Percentiles rank a stretch among this genome's conserved stretches.
Evolutionary conservation across 2,329 filamentous ascomycete genomes (phyloP).

Genomic region (Botryotinia narcissicola): DNA sequence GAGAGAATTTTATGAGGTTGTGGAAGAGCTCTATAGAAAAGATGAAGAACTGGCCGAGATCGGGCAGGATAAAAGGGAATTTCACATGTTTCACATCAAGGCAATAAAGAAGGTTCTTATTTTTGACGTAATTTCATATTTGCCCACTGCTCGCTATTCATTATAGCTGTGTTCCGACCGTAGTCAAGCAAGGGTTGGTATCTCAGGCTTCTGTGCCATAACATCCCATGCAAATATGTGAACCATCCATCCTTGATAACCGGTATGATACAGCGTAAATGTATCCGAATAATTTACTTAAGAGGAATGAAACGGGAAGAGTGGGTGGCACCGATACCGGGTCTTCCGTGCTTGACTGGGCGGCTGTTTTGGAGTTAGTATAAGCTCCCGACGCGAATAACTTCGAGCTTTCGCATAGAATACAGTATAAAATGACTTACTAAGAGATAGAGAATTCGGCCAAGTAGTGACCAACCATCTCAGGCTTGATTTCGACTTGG

Average conservation of each 20-base stretch:
- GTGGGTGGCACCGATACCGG: conserved; percentile 99
- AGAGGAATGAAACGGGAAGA: conserved; percentile 99
- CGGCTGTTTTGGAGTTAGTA: conserved; percentile 59
- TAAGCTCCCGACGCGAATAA: background rate
- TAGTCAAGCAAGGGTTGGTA: conserved; percentile 6
- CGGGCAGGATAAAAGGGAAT: background rate
- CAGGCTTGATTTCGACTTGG: conserved; percentile 99
- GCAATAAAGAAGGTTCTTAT: background rate
- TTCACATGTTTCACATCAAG: background rate
- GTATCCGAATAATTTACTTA: conserved; percentile 65
- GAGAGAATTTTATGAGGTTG: background rate
- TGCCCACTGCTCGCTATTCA: conserved; percentile 13
- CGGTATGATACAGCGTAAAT: conserved; percentile 28
- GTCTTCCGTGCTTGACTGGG: conserved; percentile 99
- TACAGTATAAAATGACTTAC: conserved; percentile 57
- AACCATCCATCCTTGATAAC: conserved; percentile 20
- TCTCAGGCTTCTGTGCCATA: conserved; percentile 1
- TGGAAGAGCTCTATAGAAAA: background rate
- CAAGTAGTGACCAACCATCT: conserved; percentile 99
- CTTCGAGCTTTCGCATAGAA: background rate
- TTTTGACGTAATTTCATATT: conserved; percentile 13
- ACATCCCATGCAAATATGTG: conserved; percentile 11
- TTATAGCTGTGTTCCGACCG: conserved; percentile 14
- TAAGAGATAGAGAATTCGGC: conserved; percentile 99
- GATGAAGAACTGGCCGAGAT: background rate